Evolutionary conservation across 2,329 filamentous ascomycete genomes (phyloP).

Genomic region (Thermothelomyces thermophilus): DNA sequence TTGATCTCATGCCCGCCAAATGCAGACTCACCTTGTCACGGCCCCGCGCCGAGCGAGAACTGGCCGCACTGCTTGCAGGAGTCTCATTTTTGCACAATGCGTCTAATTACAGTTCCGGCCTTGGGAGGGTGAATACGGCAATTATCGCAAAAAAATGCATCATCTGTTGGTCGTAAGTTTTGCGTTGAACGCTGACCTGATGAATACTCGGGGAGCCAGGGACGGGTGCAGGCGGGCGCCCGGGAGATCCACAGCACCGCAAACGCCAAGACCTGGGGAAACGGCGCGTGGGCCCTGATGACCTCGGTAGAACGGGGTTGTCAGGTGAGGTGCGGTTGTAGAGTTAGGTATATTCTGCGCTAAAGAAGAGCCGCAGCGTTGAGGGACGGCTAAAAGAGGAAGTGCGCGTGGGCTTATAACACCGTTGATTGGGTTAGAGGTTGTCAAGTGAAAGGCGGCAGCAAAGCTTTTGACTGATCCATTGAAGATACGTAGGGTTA

Average conservation of each 20-base stretch:
- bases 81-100: background rate
- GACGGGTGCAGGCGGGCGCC: background rate
- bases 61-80: background rate
- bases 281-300: background rate
- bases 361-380: background rate
- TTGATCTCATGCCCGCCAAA: too few relatives aligned
- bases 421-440: too few relatives aligned
- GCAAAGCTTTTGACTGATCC: too few relatives aligned
- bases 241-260: background rate
- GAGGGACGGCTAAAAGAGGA: too few relatives aligned
- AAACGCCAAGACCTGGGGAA: conserved; percentile 10
- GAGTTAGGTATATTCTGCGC: background rate
- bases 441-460: too few relatives aligned
- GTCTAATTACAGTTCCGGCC: too few relatives aligned
- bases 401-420: too few relatives aligned
- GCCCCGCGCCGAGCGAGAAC: background rate
- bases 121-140: too few relatives aligned
- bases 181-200: background rate
- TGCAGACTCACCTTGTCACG: conserved; percentile 3
- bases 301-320: conserved; percentile 4
- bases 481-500: too few relatives aligned
- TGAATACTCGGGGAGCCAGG: background rate
- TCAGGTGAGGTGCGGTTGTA: background rate
- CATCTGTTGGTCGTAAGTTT: background rate
- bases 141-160: too few relatives aligned